Evolutionary conservation across 225 moss, liverwort and hornwort genomes (phyloP).

Genomic region (Physcomitrium patens): DNA sequence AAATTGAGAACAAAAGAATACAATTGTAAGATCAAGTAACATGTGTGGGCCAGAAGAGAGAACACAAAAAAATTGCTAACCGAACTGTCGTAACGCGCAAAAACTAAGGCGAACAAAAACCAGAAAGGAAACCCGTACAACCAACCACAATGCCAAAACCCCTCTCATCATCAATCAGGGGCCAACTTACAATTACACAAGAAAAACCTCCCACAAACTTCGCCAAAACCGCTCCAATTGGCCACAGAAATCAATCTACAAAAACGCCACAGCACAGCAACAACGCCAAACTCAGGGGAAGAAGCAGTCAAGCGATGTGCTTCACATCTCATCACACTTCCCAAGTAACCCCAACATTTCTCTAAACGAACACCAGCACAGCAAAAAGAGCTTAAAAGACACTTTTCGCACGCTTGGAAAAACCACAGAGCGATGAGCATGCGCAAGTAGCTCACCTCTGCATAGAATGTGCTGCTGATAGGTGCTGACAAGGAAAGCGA

Average conservation of each 20-base stretch:
- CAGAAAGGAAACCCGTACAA: not conserved
- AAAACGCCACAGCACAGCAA: not conserved
- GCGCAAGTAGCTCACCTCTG: not conserved
- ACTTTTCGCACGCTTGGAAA: too few relatives aligned
- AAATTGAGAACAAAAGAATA: not conserved
- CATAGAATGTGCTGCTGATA: not conserved
- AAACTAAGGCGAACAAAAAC: not conserved
- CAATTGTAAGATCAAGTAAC: not conserved
- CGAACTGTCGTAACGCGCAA: not conserved
- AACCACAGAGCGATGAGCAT: too few relatives aligned
- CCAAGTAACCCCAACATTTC: too few relatives aligned
- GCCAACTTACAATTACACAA: too few relatives aligned
- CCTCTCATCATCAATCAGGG: too few relatives aligned
- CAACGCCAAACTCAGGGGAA: not conserved
- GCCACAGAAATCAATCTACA: too few relatives aligned
- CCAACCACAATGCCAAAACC: not conserved
- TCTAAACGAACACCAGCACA: too few relatives aligned
- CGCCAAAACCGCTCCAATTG: not conserved
- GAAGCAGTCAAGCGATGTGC: not conserved
- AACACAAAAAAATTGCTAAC: not conserved
- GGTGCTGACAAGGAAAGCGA: conserved; percentile 16
- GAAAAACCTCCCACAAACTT: not conserved
- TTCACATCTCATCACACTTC: not conserved
- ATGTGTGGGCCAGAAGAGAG: not conserved
- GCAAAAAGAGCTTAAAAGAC: too few relatives aligned